These are phyloP conservation scores for Rhodamnia argentea DNA, from an alignment of 345 rosid species.

Conservation along the genomic window DNA sequence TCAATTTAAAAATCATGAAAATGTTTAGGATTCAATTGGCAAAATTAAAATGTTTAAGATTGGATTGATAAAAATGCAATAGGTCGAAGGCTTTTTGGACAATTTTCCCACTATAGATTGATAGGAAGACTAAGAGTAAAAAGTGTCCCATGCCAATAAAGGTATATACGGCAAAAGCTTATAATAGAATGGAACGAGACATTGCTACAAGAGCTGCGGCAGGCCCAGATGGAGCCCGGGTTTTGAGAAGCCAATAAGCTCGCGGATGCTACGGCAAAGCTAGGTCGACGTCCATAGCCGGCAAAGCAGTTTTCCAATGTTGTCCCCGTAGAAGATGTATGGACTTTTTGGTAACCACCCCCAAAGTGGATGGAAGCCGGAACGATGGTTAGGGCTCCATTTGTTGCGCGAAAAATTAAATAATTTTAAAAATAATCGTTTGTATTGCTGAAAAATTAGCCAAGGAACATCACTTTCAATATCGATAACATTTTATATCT, in stretches of 20 bases:
- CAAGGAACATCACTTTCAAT: too few relatives aligned
- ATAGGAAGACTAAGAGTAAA: neutral
- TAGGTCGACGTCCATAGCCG: neutral
- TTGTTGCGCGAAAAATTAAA: too few relatives aligned
- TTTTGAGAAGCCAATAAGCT: neutral
- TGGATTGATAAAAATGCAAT: too few relatives aligned
- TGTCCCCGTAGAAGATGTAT: neutral
- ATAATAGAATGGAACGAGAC: neutral
- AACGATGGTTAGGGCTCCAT: neutral
- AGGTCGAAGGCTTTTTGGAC: too few relatives aligned
- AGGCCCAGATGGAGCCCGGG: neutral
- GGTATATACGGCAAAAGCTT: neutral
- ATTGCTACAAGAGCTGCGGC: neutral
- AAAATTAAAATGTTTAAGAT: too few relatives aligned
- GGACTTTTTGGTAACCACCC: neutral
- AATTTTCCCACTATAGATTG: neutral
- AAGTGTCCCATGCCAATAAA: neutral
- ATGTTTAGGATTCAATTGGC: too few relatives aligned
- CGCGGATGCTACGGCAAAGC: neutral
- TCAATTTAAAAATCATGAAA: too few relatives aligned
- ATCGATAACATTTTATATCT: too few relatives aligned
- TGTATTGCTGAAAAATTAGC: too few relatives aligned
- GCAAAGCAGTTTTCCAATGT: neutral
- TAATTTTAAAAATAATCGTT: too few relatives aligned
- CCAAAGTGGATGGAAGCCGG: neutral